Percentiles rank a stretch among this genome's conserved stretches.
These are phyloP conservation scores for Neurospora sp. DNA, from an alignment of 495 filamentous ascomycete genomes.

Conservation along the genomic window DNA sequence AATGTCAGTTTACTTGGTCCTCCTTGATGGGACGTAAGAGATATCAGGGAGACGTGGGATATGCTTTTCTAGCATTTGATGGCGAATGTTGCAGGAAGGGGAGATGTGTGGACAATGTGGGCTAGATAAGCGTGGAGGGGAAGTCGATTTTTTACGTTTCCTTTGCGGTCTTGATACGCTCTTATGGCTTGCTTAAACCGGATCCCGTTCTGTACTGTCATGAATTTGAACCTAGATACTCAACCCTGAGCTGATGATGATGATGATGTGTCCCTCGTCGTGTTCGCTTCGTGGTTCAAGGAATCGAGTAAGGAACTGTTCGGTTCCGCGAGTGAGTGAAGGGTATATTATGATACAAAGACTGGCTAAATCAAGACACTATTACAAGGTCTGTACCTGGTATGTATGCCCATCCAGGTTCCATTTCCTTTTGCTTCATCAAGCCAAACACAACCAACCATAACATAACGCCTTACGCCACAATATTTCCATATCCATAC, in stretches of 20 bases:
- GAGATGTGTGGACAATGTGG: not conserved
- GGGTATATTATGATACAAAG: not conserved
- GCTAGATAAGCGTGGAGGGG: not conserved
- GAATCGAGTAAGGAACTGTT: not conserved
- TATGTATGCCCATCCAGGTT: not conserved
- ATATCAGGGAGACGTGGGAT: not conserved
- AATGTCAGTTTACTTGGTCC: slow-evolving; percentile 1
- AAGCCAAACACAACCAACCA: not conserved
- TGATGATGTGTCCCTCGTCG: not conserved
- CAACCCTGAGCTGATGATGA: not conserved
- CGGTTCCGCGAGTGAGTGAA: not conserved
- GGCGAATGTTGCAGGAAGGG: not conserved
- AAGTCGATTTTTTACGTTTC: not conserved
- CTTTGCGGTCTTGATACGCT: not conserved
- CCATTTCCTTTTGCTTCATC: not conserved
- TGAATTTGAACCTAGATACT: not conserved
- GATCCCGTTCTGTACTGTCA: not conserved
- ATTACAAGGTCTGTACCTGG: not conserved
- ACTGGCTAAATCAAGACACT: not conserved
- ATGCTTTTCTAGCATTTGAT: not conserved
- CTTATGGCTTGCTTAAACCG: not conserved
- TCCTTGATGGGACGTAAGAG: not conserved
- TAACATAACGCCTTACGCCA: not conserved
- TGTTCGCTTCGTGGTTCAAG: not conserved
- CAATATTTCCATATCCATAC: not conserved